phyloP scores from a whole-genome alignment of 176 grass and related monocot species.

The Aechmea fasciata region DNA sequence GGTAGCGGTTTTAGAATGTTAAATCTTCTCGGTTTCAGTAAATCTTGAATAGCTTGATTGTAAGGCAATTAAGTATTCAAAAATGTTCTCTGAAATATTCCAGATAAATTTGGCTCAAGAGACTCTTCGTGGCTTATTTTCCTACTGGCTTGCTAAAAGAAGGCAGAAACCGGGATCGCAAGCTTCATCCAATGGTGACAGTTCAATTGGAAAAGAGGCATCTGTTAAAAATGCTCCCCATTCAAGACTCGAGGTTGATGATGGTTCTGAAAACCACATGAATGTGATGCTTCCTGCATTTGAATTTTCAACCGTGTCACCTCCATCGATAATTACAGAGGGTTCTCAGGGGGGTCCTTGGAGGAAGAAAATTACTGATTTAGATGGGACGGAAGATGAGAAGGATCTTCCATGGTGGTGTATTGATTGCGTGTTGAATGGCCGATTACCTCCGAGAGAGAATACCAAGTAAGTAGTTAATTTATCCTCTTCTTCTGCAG shows the following conservation, averaged over 20 bases:
- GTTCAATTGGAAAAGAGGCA: conserved; percentile 45
- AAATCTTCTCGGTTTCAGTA: too few species aligned
- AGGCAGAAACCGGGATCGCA: conserved; percentile 55
- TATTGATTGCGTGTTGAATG: conserved; percentile 55
- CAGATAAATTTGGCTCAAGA: conserved; percentile 98
- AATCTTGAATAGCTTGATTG: too few species aligned
- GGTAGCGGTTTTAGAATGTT: too few species aligned
- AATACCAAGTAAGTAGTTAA: conserved; percentile 70
- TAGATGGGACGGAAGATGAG: conserved; percentile 78
- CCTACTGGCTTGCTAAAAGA: conserved; percentile 61
- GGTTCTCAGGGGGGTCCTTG: conserved; percentile 80
- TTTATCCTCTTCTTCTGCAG: too few species aligned
- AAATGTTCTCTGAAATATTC: conserved; percentile 5
- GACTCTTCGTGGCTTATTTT: conserved; percentile 77
- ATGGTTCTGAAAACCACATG: conserved; percentile 49
- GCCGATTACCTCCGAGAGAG: conserved; percentile 67
- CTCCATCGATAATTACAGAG: conserved; percentile 88
- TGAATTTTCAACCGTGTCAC: conserved; percentile 67
- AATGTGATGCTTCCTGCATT: conserved; percentile 52
- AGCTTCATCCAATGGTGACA: conserved; percentile 55
- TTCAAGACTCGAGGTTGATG: conserved; percentile 61
- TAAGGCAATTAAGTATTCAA: not conserved
- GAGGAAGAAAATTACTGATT: conserved; percentile 89
- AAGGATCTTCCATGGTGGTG: conserved; percentile 94
- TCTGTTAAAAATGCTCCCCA: conserved; percentile 42